Conservation (phyloP, 345 rosid genomes). For the Clarkia xantiana region DNA sequence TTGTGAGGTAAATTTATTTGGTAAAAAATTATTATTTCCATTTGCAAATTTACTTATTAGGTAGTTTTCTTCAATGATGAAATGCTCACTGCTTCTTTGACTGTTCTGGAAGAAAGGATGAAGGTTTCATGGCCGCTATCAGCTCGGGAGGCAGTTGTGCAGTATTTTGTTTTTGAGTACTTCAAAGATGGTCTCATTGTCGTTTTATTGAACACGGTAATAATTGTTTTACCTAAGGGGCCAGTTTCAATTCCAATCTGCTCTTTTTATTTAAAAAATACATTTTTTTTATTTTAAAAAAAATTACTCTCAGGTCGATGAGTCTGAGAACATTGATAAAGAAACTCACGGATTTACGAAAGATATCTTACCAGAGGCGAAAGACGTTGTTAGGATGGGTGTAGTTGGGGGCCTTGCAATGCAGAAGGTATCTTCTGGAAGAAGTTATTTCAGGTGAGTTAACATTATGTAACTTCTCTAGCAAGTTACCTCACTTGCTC, state of each 20-base stretch:
- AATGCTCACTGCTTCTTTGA: slow-evolving; percentile 7
- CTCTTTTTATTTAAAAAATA: no score
- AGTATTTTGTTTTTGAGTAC: slow-evolving; percentile 58
- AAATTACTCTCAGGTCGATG: slow-evolving; percentile 37
- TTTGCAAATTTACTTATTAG: no score
- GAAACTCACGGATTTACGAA: background rate
- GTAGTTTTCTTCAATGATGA: background rate
- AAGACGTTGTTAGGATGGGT: slow-evolving; percentile 64
- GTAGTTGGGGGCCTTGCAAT: slow-evolving; percentile 75
- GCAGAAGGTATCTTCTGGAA: slow-evolving; percentile 61
- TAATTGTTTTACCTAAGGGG: background rate
- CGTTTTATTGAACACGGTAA: slow-evolving; percentile 59
- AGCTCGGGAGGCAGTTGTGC: slow-evolving; percentile 68
- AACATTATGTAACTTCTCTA: no score
- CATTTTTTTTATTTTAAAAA: no score
- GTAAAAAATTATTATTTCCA: no score
- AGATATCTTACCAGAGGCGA: slow-evolving; percentile 42
- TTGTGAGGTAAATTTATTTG: slow-evolving; percentile 31
- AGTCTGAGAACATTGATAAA: slow-evolving; percentile 38
- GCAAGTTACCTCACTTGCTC: no score
- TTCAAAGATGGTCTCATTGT: slow-evolving; percentile 55
- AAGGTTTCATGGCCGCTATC: slow-evolving; percentile 89
- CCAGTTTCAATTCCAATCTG: no score
- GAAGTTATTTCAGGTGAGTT: slow-evolving; percentile 67
- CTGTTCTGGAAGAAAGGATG: slow-evolving; percentile 69